Conservation (phyloP, 306 rosid genomes). For the Quercus robur region DNA sequence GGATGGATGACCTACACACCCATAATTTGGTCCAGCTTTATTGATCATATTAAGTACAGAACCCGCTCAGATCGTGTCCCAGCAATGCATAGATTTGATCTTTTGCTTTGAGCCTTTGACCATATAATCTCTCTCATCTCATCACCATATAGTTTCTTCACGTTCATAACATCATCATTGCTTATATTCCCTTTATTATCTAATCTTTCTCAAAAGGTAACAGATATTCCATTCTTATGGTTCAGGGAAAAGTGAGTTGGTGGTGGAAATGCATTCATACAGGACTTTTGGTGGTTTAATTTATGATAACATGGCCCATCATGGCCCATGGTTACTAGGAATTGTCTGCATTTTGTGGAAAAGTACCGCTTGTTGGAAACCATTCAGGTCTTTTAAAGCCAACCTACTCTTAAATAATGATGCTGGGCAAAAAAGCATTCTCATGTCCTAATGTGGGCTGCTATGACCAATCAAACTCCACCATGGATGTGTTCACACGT, state of each 20-base stretch:
- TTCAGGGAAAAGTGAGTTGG: conserved; percentile 31
- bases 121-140: conserved; percentile 16
- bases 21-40: conserved; percentile 34
- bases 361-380: conserved; percentile 20
- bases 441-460: conserved; percentile 21
- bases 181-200: conserved; percentile 29
- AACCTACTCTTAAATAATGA: conserved; percentile 21
- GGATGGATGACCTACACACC: conserved; percentile 18
- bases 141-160: conserved; percentile 27
- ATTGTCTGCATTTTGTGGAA: conserved; percentile 39
- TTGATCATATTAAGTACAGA: conserved; percentile 23
- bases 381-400: conserved; percentile 18
- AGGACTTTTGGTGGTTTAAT: conserved; percentile 33
- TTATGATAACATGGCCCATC: conserved; percentile 31
- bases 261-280: conserved; percentile 44
- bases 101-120: conserved; percentile 43
- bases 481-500: conserved; percentile 5
- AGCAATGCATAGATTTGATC: conserved; percentile 6
- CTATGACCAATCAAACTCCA: conserved; percentile 8
- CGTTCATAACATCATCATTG: conserved; percentile 40
- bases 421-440: conserved; percentile 33
- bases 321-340: conserved; percentile 18
- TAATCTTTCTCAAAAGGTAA: conserved; percentile 46
- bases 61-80: conserved; percentile 31
- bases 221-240: conserved; percentile 47